A percentile compares a stretch with the other conserved stretches of the same genome.
Evolutionary conservation across 2,329 filamentous ascomycete genomes (phyloP).

Genomic region (Taxawa tesnikishii): DNA sequence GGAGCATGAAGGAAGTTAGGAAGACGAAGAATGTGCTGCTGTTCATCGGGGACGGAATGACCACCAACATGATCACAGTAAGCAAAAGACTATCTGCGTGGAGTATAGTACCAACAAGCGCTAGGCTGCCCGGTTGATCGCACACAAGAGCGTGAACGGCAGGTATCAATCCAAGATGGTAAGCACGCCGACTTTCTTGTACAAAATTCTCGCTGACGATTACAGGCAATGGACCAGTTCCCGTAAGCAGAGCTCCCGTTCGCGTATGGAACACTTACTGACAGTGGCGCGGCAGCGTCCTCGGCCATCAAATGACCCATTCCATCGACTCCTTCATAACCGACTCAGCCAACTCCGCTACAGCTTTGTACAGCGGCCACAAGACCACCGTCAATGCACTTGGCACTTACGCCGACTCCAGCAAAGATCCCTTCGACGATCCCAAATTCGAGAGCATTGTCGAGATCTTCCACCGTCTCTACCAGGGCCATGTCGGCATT

Average conservation of each 20-base stretch:
- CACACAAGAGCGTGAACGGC: slow-evolving; percentile 72
- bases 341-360: slow-evolving; percentile 75
- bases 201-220: too few species aligned
- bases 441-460: slow-evolving; percentile 78
- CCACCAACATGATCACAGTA: slow-evolving; percentile 60
- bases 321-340: slow-evolving; percentile 78
- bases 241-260: too few species aligned
- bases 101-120: slow-evolving; percentile 14
- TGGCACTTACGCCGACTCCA: slow-evolving; percentile 71
- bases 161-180: slow-evolving; percentile 66
- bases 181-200: too few species aligned
- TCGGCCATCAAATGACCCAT: slow-evolving; percentile 82
- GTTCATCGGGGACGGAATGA: slow-evolving; percentile 64
- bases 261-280: too few species aligned
- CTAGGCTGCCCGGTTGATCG: slow-evolving; percentile 61
- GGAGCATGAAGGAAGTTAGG: slow-evolving; percentile 54
- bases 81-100: neutral
- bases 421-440: slow-evolving; percentile 61
- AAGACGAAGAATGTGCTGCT: slow-evolving; percentile 77
- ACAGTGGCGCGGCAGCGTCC: too few species aligned
- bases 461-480: slow-evolving; percentile 61
- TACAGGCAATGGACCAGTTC: slow-evolving; percentile 65
- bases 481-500: slow-evolving; percentile 45
- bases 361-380: slow-evolving; percentile 70
- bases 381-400: slow-evolving; percentile 75